Evolutionary conservation across 2,329 filamentous ascomycete genomes (phyloP).

Genomic region (Lecanicillium sp.): DNA sequence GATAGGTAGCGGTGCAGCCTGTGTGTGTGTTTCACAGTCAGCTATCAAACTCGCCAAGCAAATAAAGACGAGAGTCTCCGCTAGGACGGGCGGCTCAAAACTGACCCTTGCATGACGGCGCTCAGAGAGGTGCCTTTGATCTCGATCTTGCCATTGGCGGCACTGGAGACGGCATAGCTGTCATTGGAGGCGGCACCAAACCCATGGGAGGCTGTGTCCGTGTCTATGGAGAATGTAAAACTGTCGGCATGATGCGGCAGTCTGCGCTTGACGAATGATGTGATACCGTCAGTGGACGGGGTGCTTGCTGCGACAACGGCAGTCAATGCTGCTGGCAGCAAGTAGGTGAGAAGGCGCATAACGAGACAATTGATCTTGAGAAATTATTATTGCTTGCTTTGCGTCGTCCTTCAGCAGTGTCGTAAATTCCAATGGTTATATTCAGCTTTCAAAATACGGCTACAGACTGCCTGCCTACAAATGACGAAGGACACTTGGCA

Average conservation of each 20-base stretch:
- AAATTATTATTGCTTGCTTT: too few species aligned
- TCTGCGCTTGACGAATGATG: conserved; percentile 17
- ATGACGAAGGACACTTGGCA: too few species aligned
- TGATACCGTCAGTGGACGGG: conserved; percentile 11
- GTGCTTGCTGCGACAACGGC: neutral
- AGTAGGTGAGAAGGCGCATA: conserved; percentile 5
- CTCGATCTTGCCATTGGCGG: conserved; percentile 16
- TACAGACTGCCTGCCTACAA: too few species aligned
- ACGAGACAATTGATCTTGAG: too few species aligned
- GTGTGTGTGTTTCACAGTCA: neutral
- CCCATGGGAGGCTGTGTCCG: neutral
- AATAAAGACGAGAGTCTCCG: too few species aligned
- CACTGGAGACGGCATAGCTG: conserved; percentile 15
- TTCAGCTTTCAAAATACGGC: too few species aligned
- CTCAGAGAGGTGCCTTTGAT: conserved; percentile 17
- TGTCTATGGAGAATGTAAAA: conserved; percentile 15
- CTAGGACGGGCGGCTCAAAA: neutral
- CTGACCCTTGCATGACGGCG: conserved; percentile 16
- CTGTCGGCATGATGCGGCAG: conserved; percentile 16
- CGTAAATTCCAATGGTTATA: too few species aligned
- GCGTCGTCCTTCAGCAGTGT: too few species aligned
- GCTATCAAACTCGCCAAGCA: neutral
- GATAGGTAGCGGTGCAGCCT: conserved; percentile 19
- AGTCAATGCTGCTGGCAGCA: neutral
- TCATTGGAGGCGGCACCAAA: conserved; percentile 9